These are phyloP conservation scores for Tulasnella sp. DNA, from an alignment of 768 basidiomycete genomes.

Conservation along the genomic window DNA sequence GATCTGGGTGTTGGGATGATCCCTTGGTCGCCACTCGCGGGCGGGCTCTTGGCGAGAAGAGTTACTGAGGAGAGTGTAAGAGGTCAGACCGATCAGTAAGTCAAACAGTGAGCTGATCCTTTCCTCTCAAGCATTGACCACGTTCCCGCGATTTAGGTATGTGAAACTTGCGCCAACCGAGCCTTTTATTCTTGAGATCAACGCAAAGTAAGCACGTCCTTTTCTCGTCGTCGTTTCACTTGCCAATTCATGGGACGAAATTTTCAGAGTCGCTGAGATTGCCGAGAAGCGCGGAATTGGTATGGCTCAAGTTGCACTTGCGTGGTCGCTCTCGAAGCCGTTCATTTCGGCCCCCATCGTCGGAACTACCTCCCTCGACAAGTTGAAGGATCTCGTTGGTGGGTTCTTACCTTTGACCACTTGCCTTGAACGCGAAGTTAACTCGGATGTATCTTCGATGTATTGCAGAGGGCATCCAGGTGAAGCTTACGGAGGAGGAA, in stretches of 20 bases:
- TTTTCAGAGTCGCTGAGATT: constrained; percentile 34
- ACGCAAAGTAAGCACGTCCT: background rate
- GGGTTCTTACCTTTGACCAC: constrained; percentile 5
- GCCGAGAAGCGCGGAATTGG: constrained; percentile 36
- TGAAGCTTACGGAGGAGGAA: constrained; percentile 40
- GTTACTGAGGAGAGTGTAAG: background rate
- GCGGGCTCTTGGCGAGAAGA: constrained; percentile 27
- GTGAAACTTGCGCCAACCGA: background rate
- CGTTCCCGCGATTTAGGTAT: background rate
- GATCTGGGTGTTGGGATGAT: constrained; percentile 30
- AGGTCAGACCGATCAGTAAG: background rate
- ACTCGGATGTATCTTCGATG: background rate
- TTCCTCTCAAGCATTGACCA: background rate
- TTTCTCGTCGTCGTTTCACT: background rate
- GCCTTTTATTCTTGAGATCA: background rate
- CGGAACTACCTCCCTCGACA: constrained; percentile 22
- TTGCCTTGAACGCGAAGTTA: background rate
- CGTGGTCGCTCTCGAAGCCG: constrained; percentile 29
- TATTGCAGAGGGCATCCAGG: constrained; percentile 7
- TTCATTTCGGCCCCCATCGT: constrained; percentile 25
- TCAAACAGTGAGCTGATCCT: background rate
- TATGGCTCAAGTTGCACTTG: constrained; percentile 40
- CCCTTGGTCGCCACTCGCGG: constrained; percentile 33
- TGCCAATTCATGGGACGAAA: background rate
- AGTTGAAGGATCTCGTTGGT: constrained; percentile 49